Evolutionary conservation across 108 stramenopile genomes (phyloP).

Genomic region (Hondaea fermentalgiana): DNA sequence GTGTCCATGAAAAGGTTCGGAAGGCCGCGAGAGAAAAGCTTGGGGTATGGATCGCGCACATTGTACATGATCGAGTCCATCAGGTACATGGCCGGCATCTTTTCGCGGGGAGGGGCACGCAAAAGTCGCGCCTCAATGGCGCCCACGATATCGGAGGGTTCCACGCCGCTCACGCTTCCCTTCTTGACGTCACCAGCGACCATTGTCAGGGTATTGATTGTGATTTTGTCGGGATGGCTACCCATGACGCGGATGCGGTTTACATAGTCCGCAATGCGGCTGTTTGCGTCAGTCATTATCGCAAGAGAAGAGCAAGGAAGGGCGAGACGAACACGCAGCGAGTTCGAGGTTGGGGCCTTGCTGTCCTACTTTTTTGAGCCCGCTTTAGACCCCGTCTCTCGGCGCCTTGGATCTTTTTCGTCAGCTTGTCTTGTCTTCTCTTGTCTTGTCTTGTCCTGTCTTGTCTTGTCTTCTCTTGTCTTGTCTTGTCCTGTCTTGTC

Average conservation of each 20-base stretch:
- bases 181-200: not conserved
- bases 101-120: not conserved
- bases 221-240: not conserved
- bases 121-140: not conserved
- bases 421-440: too few relatives aligned
- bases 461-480: too few relatives aligned
- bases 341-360: too few relatives aligned
- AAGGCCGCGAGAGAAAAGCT: not conserved
- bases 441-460: too few relatives aligned
- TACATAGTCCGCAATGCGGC: not conserved
- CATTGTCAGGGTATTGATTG: not conserved
- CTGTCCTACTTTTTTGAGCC: too few relatives aligned
- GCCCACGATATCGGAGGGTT: not conserved
- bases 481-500: too few relatives aligned
- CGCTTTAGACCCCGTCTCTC: too few relatives aligned
- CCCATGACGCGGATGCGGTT: not conserved
- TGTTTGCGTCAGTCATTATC: not conserved
- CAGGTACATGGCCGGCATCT: not conserved
- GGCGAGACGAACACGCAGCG: too few relatives aligned
- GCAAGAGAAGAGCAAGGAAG: not conserved
- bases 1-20: not conserved
- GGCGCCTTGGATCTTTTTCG: too few relatives aligned
- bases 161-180: not conserved
- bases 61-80: conserved; percentile 19
- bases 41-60: not conserved